Evolutionary conservation across 176 grass and related monocot genomes (phyloP).

Genomic region (Elaeis guineensis): DNA sequence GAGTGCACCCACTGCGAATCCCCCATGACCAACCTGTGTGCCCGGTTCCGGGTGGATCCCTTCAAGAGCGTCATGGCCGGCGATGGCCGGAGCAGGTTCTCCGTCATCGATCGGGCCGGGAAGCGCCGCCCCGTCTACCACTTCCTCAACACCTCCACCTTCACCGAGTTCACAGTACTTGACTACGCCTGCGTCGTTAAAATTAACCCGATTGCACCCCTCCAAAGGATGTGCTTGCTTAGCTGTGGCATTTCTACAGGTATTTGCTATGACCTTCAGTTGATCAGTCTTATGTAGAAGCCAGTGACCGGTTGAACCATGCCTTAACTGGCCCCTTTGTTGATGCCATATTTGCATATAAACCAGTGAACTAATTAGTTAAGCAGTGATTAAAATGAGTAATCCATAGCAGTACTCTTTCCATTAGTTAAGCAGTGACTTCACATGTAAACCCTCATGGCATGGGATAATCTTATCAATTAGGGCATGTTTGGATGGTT

Average conservation of each 20-base stretch:
- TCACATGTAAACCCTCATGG: too few species aligned
- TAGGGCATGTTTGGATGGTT: too few species aligned
- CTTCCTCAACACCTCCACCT: slow-evolving; percentile 96
- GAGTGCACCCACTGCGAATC: slow-evolving; percentile 40
- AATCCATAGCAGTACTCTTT: too few species aligned
- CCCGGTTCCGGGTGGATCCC: slow-evolving; percentile 31
- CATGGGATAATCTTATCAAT: too few species aligned
- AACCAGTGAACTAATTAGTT: too few species aligned
- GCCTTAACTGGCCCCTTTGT: too few species aligned
- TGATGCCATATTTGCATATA: too few species aligned
- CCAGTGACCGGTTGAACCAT: too few species aligned
- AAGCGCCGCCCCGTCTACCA: slow-evolving; percentile 43
- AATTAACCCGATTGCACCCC: slow-evolving; percentile 41
- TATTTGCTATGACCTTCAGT: slow-evolving; percentile 9
- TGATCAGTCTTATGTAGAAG: too few species aligned
- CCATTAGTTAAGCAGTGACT: too few species aligned
- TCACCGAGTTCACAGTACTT: slow-evolving; percentile 78
- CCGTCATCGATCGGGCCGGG: not conserved
- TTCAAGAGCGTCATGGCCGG: slow-evolving; percentile 60
- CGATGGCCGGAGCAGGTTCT: slow-evolving; percentile 53
- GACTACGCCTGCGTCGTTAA: slow-evolving; percentile 65
- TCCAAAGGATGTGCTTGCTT: slow-evolving; percentile 72
- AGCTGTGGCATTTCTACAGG: slow-evolving; percentile 83
- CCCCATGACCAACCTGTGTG: slow-evolving; percentile 51
- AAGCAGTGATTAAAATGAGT: too few species aligned